Base-by-base conservation (phyloP, 2,329 filamentous ascomycete genomes). In the Pyricularia grisea region DNA sequence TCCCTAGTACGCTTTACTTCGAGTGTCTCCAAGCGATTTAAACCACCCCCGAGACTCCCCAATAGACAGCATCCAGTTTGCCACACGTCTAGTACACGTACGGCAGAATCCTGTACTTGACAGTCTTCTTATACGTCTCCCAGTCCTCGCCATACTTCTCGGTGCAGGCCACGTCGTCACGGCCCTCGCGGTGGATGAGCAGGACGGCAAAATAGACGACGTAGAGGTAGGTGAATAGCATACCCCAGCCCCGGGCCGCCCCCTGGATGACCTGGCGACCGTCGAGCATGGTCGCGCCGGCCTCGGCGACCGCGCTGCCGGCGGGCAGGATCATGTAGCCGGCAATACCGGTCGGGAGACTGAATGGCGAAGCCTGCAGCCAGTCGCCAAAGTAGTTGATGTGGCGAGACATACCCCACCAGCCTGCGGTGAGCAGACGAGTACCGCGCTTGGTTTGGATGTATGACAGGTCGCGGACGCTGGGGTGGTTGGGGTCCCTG, bases 341-440 rank as follows among this genome's bases (percentile, higher is more conserved):
- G 0, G 92, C 90, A 69, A 94, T 77, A 2, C 91, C 90, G 1
- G 93, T 96, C 2, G 93, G 93, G 27, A 97, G 83, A 71, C 88
- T 92, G 79, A 94, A 97, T 0, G 92, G 87, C 91, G 92, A 96
- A 11, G 90, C 88, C 87, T 95, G 92, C 72, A 94, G 84, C 93
- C 92, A 97, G 80, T 97, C 93, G 67, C 93, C 93, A 2, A 95
- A 81, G 78, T 97, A 97, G 80, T 97, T 97, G 83, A 97, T 93
- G 79, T 97, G 93, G 66, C 93, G 88, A 1, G 92, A 90, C 27
- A 86, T 83, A 65, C 93, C 93, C 93, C 93, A 97, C 93, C 93
- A 97, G 68, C 93, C 93, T 1, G 90, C 89, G 4, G 88, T 88
- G 72, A 97, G 84, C 28, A 97, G 85, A 75, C 89, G 91, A 70